phyloP scores from a whole-genome alignment of 1,139 yeast genomes.

The Casaregolazyma suthepensis region DNA sequence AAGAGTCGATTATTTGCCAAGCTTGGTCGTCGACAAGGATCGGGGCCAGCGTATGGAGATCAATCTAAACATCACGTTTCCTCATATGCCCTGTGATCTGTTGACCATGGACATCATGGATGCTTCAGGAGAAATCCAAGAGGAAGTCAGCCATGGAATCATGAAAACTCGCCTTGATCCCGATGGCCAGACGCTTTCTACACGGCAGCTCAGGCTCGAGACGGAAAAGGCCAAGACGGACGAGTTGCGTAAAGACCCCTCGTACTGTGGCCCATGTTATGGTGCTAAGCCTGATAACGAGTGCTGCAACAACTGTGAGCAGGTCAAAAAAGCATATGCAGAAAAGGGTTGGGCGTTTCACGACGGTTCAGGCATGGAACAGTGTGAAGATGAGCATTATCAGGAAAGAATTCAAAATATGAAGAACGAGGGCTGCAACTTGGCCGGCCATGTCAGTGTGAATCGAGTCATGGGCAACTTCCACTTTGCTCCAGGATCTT shows the following conservation, averaged over 20 bases:
- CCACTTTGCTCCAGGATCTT: slow-evolving; percentile 93
- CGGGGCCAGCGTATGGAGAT: slow-evolving; percentile 71
- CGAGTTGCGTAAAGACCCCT: slow-evolving; percentile 32
- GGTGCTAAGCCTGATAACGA: slow-evolving; percentile 59
- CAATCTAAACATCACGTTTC: slow-evolving; percentile 75
- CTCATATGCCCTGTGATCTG: slow-evolving; percentile 73
- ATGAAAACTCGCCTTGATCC: slow-evolving; percentile 56
- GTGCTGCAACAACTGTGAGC: slow-evolving; percentile 84
- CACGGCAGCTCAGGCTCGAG: slow-evolving; percentile 31
- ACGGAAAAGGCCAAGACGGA: slow-evolving; percentile 21
- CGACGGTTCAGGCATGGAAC: slow-evolving; percentile 81
- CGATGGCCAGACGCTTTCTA: slow-evolving; percentile 40
- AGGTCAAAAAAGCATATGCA: slow-evolving; percentile 75
- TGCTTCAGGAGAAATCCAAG: slow-evolving; percentile 74
- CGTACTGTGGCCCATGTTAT: slow-evolving; percentile 83
- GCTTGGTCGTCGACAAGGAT: slow-evolving; percentile 82
- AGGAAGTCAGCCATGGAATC: slow-evolving; percentile 70
- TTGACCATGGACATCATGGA: slow-evolving; percentile 66
- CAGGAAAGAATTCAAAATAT: slow-evolving; percentile 53
- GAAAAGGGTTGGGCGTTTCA: slow-evolving; percentile 78
- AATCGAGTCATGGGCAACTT: slow-evolving; percentile 85
- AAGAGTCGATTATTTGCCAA: slow-evolving; percentile 63
- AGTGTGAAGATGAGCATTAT: slow-evolving; percentile 87
- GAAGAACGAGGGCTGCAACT: slow-evolving; percentile 79
- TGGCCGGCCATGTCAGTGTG: slow-evolving; percentile 71